Evolutionary conservation across 441 rosid genomes (phyloP).

Genomic region (Heliophila coronopifolia): DNA sequence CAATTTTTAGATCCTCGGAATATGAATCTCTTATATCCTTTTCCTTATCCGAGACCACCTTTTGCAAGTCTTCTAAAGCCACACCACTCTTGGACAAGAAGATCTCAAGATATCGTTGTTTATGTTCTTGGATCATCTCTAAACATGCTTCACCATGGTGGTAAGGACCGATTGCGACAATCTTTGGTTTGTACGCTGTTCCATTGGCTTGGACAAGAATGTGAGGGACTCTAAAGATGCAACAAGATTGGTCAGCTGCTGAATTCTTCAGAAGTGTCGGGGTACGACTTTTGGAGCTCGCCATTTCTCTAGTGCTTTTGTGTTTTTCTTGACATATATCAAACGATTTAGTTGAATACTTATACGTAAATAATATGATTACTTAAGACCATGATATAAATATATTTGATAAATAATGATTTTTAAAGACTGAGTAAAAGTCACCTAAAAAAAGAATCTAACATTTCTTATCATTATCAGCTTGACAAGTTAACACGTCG

Average conservation of each 20-base stretch:
- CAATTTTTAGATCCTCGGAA: slow-evolving; percentile 36
- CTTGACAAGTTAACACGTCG: too few species aligned
- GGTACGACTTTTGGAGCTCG: too few species aligned
- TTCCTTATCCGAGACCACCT: slow-evolving; percentile 33
- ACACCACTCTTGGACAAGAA: slow-evolving; percentile 32
- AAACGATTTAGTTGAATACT: too few species aligned
- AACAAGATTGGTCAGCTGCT: slow-evolving; percentile 43
- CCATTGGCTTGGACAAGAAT: slow-evolving; percentile 33
- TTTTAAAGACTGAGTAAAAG: too few species aligned
- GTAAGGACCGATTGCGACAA: slow-evolving; percentile 55
- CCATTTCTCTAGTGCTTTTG: too few species aligned
- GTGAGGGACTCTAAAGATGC: slow-evolving; percentile 50
- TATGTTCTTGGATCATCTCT: slow-evolving; percentile 57
- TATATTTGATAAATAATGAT: too few species aligned
- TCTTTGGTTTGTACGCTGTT: slow-evolving; percentile 40
- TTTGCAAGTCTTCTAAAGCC: slow-evolving; percentile 31
- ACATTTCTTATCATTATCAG: too few species aligned
- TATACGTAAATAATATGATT: too few species aligned
- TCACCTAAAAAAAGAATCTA: too few species aligned
- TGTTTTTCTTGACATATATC: too few species aligned
- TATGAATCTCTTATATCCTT: slow-evolving; percentile 41
- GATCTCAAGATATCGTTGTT: slow-evolving; percentile 42
- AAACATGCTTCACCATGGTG: slow-evolving; percentile 37
- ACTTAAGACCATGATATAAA: too few species aligned
- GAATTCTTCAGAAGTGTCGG: slow-evolving; percentile 32